phyloP scores from a whole-genome alignment of 1,284 basidiomycete genomes.

The Fomes fomentarius region DNA sequence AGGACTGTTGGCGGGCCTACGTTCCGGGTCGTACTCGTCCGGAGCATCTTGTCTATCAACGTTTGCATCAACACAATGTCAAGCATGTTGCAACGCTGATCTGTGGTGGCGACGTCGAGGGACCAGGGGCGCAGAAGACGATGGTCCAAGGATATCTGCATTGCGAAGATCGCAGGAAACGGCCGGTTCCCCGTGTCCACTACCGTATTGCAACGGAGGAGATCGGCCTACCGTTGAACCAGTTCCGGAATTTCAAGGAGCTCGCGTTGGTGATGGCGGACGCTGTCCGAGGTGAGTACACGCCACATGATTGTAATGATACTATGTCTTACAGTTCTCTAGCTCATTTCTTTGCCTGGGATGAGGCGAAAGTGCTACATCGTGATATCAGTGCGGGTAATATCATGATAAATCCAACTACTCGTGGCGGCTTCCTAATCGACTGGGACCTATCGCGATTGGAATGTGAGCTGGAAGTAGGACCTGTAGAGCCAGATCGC shows the following conservation, averaged over 20 bases:
- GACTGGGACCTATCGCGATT: slow-evolving; percentile 23
- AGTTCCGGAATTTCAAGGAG: background rate
- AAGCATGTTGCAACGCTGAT: background rate
- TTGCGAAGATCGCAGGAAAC: too few species aligned
- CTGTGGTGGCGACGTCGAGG: slow-evolving; percentile 13
- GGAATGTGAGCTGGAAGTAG: background rate
- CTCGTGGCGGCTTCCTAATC: slow-evolving; percentile 1
- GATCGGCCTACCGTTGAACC: background rate
- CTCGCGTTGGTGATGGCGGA: background rate
- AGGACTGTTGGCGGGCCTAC: slow-evolving; percentile 9
- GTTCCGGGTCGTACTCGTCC: slow-evolving; percentile 1
- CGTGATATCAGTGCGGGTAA: slow-evolving; percentile 22
- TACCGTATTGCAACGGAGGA: slow-evolving; percentile 1
- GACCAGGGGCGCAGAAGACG: background rate
- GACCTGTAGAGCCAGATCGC: background rate
- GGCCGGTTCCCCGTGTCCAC: background rate
- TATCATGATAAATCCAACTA: slow-evolving; percentile 10
- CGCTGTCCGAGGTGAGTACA: background rate
- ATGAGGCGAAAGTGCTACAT: slow-evolving; percentile 17
- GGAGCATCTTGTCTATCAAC: slow-evolving; percentile 7
- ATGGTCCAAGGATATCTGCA: background rate
- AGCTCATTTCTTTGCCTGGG: slow-evolving; percentile 19
- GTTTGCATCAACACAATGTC: background rate
- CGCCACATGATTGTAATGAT: background rate
- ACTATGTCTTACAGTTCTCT: background rate